Conservation (phyloP, 2,329 filamentous ascomycete species). For the Fusarium verticillioides region DNA sequence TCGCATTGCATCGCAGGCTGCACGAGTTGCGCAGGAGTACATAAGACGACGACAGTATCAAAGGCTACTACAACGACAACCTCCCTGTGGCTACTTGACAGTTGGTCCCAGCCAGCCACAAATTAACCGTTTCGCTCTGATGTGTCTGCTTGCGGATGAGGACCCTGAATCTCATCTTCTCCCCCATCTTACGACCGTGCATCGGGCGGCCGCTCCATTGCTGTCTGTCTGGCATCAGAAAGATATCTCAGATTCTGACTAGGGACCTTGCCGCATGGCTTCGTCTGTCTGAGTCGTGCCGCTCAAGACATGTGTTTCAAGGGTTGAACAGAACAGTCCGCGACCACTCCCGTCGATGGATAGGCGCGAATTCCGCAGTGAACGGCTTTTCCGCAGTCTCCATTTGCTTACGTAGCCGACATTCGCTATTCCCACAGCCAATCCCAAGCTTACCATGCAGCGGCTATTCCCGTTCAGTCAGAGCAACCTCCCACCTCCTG, state of each 20-base stretch:
- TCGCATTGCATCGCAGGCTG: neutral
- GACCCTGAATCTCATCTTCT: slow-evolving; percentile 22
- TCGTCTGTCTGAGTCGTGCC: slow-evolving; percentile 30
- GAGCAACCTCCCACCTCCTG: slow-evolving; percentile 25
- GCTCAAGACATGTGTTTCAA: slow-evolving; percentile 20
- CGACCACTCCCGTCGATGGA: slow-evolving; percentile 18
- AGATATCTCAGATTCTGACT: slow-evolving; percentile 6
- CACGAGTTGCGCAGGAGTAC: slow-evolving; percentile 11
- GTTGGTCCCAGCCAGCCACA: slow-evolving; percentile 23
- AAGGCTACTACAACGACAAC: neutral
- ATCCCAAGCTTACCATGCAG: neutral
- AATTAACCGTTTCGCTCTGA: slow-evolving; percentile 5
- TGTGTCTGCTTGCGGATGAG: slow-evolving; percentile 4
- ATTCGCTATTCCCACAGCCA: slow-evolving; percentile 6
- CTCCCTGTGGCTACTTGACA: neutral
- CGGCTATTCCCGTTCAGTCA: slow-evolving; percentile 31
- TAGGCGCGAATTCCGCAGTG: slow-evolving; percentile 39
- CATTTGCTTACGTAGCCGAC: slow-evolving; percentile 28
- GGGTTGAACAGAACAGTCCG: neutral
- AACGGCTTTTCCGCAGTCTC: slow-evolving; percentile 24
- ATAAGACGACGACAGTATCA: slow-evolving; percentile 13
- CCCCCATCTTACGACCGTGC: slow-evolving; percentile 4
- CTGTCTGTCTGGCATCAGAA: neutral
- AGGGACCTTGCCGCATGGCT: slow-evolving; percentile 2
- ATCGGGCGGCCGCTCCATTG: slow-evolving; percentile 26